Percentiles rank a stretch among this genome's conserved stretches.
phyloP scores from a whole-genome alignment of 2,329 filamentous ascomycete genomes.

The Fusarium albidum region DNA sequence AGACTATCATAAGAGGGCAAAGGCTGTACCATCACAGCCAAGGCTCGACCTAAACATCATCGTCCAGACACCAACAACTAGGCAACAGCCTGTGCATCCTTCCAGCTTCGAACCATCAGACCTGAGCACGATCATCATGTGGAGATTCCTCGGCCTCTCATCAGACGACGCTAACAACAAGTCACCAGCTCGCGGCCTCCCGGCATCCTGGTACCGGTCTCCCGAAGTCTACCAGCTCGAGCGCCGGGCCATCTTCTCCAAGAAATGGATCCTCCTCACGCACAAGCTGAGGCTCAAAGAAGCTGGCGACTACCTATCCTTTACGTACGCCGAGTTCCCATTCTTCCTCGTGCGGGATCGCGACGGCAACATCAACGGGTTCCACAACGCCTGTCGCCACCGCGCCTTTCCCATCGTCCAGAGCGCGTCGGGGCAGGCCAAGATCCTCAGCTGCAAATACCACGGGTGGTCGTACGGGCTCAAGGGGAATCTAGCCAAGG shows the following conservation, averaged over 20 bases:
- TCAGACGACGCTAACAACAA: too few relatives aligned
- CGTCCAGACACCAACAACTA: too few relatives aligned
- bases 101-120: too few relatives aligned
- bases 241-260: slow-evolving; percentile 62
- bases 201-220: slow-evolving; percentile 58
- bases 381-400: slow-evolving; percentile 69
- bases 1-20: too few relatives aligned
- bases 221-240: slow-evolving; percentile 62
- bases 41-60: too few relatives aligned
- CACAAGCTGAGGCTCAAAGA: slow-evolving; percentile 58
- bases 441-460: slow-evolving; percentile 66
- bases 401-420: slow-evolving; percentile 65
- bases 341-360: slow-evolving; percentile 61
- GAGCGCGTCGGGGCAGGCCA: slow-evolving; percentile 56
- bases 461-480: slow-evolving; percentile 70
- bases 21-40: too few relatives aligned
- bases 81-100: too few relatives aligned
- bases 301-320: slow-evolving; percentile 64
- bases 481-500: slow-evolving; percentile 66
- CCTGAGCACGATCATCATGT: too few relatives aligned
- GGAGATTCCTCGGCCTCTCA: too few relatives aligned
- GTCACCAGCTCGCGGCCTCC: slow-evolving; percentile 55
- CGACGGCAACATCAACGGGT: slow-evolving; percentile 61
- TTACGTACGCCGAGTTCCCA: slow-evolving; percentile 60
- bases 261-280: slow-evolving; percentile 62